phyloP scores from a whole-genome alignment of 2,329 filamentous ascomycete species.

The Didymella pomorum region DNA sequence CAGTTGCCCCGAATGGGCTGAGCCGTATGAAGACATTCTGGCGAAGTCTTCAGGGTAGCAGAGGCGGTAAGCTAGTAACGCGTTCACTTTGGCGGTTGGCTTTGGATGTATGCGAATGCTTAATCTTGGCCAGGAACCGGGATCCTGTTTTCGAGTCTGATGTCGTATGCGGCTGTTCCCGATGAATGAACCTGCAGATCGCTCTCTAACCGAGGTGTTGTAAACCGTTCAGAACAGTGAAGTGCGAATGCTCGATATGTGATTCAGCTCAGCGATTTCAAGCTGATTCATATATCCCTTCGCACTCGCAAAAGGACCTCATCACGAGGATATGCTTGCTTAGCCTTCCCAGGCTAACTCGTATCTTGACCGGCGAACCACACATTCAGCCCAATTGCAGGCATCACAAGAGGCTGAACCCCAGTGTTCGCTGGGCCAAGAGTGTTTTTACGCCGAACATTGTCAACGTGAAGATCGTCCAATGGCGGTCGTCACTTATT shows the following conservation, averaged over 20 bases:
- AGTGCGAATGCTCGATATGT: not conserved
- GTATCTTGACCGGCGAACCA: slow-evolving; percentile 12
- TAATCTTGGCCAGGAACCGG: slow-evolving; percentile 10
- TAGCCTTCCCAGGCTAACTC: slow-evolving; percentile 19
- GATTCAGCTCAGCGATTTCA: not conserved
- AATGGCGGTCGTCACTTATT: not conserved
- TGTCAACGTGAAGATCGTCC: not conserved
- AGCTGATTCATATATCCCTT: slow-evolving; percentile 1
- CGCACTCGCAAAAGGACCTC: not conserved
- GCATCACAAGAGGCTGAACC: not conserved
- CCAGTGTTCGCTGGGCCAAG: not conserved
- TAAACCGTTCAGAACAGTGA: not conserved
- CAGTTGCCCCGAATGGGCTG: slow-evolving; percentile 26
- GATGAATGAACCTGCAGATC: slow-evolving; percentile 14
- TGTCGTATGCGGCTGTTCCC: slow-evolving; percentile 22
- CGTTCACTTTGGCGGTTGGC: slow-evolving; percentile 12
- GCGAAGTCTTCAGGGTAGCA: slow-evolving; percentile 19
- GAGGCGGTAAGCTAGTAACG: slow-evolving; percentile 14
- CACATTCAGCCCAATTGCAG: slow-evolving; percentile 3
- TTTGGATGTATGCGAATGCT: slow-evolving; percentile 5
- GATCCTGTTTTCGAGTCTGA: slow-evolving; percentile 19
- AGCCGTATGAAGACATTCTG: slow-evolving; percentile 36
- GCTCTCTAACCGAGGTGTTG: slow-evolving; percentile 4
- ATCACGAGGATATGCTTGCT: slow-evolving; percentile 17
- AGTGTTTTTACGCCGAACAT: not conserved